Evolutionary conservation across 2,329 filamentous ascomycete genomes (phyloP).

Genomic region (Beauveria asiatica): DNA sequence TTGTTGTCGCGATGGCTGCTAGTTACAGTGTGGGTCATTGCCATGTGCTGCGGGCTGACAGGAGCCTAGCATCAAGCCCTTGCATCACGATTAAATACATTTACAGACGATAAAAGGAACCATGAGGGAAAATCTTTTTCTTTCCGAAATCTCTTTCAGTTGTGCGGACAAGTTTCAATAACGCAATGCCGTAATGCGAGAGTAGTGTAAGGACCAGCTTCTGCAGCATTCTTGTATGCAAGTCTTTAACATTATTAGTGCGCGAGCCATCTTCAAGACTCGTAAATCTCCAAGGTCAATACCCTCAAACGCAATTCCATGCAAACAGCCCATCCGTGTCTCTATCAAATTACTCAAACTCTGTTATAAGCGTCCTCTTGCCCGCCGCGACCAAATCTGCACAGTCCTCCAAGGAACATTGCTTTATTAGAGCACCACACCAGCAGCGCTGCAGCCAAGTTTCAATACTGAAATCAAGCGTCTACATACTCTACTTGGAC

Average conservation of each 20-base stretch:
- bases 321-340: neutral
- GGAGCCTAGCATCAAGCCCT: neutral
- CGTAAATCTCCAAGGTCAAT: neutral
- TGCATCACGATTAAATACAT: no score
- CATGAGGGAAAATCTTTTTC: no score
- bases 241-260: neutral
- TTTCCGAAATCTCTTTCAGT: no score
- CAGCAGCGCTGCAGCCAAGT: slow-evolving; percentile 20
- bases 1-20: neutral
- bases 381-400: slow-evolving; percentile 24
- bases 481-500: neutral
- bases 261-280: neutral
- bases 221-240: neutral
- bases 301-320: neutral
- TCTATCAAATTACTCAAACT: slow-evolving; percentile 18
- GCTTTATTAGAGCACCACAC: slow-evolving; percentile 31
- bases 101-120: no score
- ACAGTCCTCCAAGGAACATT: slow-evolving; percentile 27
- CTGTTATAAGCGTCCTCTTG: slow-evolving; percentile 23
- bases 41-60: no score
- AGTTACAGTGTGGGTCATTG: neutral
- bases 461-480: no score
- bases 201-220: no score
- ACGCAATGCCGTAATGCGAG: no score
- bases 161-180: no score